phyloP scores from a whole-genome alignment of 768 basidiomycete species.

The Trichaptum fuscoviolaceum region DNA sequence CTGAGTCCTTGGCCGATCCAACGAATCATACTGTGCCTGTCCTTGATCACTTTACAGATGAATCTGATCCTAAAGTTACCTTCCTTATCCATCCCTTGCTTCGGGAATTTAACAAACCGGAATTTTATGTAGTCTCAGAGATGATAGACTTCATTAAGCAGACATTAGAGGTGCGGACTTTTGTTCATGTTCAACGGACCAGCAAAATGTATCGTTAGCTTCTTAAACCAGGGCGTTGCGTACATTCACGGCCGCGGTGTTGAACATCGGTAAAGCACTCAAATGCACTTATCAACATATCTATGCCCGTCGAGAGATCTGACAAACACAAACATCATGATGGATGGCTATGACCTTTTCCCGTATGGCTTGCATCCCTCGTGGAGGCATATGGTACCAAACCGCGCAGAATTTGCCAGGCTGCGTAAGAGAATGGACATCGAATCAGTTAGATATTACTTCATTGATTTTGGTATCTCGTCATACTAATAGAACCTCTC shows the following conservation, averaged over 20 bases:
- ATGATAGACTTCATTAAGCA: conserved; percentile 14
- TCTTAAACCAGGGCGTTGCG: conserved; percentile 9
- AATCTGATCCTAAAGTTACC: conserved; percentile 13
- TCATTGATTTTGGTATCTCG: conserved; percentile 18
- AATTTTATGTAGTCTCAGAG: conserved; percentile 18
- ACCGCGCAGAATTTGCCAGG: not conserved
- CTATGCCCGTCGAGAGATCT: conserved; percentile 17
- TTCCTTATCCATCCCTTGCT: conserved; percentile 15
- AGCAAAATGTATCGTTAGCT: not conserved
- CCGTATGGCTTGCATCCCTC: conserved; percentile 18
- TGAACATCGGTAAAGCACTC: conserved; percentile 8
- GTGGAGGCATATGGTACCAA: not conserved
- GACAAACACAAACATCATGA: conserved; percentile 19
- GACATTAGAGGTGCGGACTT: conserved; percentile 11
- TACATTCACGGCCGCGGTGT: conserved; percentile 13
- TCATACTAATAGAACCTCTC: not conserved
- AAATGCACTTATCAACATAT: not conserved
- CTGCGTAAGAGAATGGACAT: not conserved
- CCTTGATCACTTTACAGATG: not conserved
- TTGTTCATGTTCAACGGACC: too few relatives aligned
- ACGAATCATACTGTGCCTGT: not conserved
- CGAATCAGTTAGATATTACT: conserved; percentile 12
- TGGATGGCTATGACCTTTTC: conserved; percentile 16
- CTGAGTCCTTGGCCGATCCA: not conserved
- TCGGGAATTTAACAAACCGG: conserved; percentile 21